Evolutionary conservation across 352 stramenopile species (phyloP), one percentile per base, ranked within the genome.

Genomic region (Phytophthora agathidicida): DNA sequence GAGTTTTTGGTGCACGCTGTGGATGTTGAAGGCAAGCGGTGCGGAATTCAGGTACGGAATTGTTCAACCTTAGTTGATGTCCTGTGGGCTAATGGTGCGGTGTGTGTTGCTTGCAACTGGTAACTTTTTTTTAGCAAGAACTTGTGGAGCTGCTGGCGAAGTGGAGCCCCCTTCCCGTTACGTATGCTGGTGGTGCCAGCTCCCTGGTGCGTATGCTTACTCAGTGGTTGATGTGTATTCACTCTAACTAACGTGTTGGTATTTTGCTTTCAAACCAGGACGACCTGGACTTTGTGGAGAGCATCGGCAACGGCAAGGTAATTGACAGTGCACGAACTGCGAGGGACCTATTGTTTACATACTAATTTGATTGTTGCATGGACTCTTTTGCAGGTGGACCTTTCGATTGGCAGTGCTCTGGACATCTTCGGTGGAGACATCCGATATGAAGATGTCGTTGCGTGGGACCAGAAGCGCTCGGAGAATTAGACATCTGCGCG

Each of bases 1-100:
- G 97, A 99, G 74, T 99, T 99, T 66, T 73, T 99, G 24, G 96
- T 99, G 1, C 97, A 99, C 72, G 97, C 96, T 0, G 97, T 99
- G 13, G 97, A 99, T 39, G 97, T 98, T 13, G 97, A 99, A 83
- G 97, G 97, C 46, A 98, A 97, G 69, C 83, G 91, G 26, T 97
- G 91, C 59, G 96, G 96, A 3, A 98, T 99, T 49, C 81, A 98
- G 71, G 85, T 93, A 51, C 16, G 24, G 33, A 2, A 6, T 17
- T 41, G 9, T 4, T 23, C n/a, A 7, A 10, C 42, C 7, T 7
- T 31, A n/a, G 37, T 39, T 23, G 11, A 14, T 36, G 13, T 5
- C 23, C 13, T 47, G 24, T 5, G 16, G 16, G 27, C 16, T 52
- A 27, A 50, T 19, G 32, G n/a, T 30, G 27, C 19, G n/a, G 14